Base-by-base conservation (phyloP, 1,284 basidiomycete species). In the Cutaneotrichosporon sp. region DNA sequence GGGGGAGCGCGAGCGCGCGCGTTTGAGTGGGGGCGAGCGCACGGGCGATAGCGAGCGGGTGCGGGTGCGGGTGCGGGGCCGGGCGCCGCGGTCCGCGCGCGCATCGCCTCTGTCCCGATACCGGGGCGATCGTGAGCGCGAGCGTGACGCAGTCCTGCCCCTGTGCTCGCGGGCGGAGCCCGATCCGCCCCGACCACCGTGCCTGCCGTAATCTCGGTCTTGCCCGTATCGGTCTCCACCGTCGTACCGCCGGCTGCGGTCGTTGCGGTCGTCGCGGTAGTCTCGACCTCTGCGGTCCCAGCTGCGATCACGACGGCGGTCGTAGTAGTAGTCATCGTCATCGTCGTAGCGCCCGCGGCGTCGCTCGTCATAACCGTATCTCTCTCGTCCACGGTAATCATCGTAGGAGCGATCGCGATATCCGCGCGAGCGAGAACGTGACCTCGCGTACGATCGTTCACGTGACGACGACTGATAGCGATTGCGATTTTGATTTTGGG, bases 11-110 rank as follows among this genome's bases (percentile, higher is more conserved):
- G 54, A 29, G 34, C 56, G 34, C 20, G 52, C 13, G 16, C 55
- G 59, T n/a, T n/a, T n/a, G n/a, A n/a, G n/a, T 33, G 59, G 54
- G 14, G 52, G 67, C 38, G 38, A 24, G 33, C n/a, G 33, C 33
- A 38, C 33, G 22, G 34, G 20, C 34, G 63, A 55, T 5, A 51
- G 62, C 16, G 65, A 67, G 24, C 56, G 62, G 2, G 46, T 22
- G 22, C 45, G 53, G n/a, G n/a, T n/a, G n/a, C n/a, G n/a, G 7
- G 18, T 20, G 50, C 34, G 46, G 11, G 45, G 29, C 29, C 46
- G 63, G 59, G 16, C 46, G 58, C 20, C 47, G 64, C 13, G 56
- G 42, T 10, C 20, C 24, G 52, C n/a, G 36, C 20, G 22, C 10
- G 11, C 34, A 34, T 16, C 51, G 27, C 38, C 31, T n/a, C 45